Evolutionary conservation across 495 filamentous ascomycete species (phyloP), one percentile per base, ranked within the genome.

Genomic region (Hypoxylon rickii): DNA sequence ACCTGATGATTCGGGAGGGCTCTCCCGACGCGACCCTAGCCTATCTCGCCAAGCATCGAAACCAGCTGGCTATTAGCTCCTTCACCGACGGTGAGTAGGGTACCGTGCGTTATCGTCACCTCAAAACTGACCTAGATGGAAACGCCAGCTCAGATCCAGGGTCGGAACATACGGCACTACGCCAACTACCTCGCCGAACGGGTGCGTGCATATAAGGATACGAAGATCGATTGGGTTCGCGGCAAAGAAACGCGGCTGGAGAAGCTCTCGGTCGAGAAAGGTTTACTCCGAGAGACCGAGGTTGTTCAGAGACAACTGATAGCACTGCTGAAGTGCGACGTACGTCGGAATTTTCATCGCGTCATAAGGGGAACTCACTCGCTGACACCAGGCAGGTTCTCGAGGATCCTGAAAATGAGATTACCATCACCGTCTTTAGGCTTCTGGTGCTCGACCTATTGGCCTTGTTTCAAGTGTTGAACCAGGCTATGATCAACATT

Each of bases 401-500:
- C 64, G 85, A 89, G 50, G 94, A 97, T 58, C 85, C 89, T 15
- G 95, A 97, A 70, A 99, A 97, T 64, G 94, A 99, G 66, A 97
- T 99, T 64, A 96, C 91, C 7, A 79, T 99, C 59, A 92, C 89
- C 3, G 92, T 94, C n/a, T 99, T 99, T 61, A 81, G 94, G 55
- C 78, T 99, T 65, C 73, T 99, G 33, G 94, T 95, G 7, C 78
- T 94, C 63, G 94, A 99, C 69, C 80, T 99, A 19, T 73, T 99
- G 47, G 88, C 86, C 3, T 77, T 99, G 34, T 99, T 96, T 71
- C 89, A 94, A 57, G 89, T 96, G 29, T 86, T 97, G 78, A 99
- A 99, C 61, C 92, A 97, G 73, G 94, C 88, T 17, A 93, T 95
- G 60, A 97, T 99, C 74, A 99, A 96, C 71, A 89, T 99, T 52